Evolutionary conservation across 805 yeast species (phyloP), one percentile per base, ranked within the genome.

Genomic region (Saccharomycopsis sp.): DNA sequence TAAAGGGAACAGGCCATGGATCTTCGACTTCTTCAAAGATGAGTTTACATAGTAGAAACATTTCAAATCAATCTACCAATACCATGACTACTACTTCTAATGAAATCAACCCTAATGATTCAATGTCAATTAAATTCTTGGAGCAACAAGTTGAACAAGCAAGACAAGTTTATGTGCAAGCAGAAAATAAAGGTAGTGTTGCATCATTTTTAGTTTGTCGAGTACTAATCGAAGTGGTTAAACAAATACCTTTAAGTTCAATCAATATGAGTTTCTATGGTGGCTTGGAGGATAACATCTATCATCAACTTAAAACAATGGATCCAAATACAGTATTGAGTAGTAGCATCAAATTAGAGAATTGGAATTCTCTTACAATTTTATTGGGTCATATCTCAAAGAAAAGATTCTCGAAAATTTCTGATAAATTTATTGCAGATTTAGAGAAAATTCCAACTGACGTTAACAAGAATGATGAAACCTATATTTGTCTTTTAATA

Each of bases 391-490:
- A 79, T 52, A 88, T 94, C 95, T 85, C 96, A 0, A 83, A 77
- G 37, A 79, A 79, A 51, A 71, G 94, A 42, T 88, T 93, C 53
- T 59, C 86, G 9, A 81, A 88, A 45, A 97, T 93, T 1, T 85
- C 95, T 57, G 98, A 93, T 59, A 66, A 96, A 45, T 93, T 93
- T 57, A 84, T 93, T 43, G 94, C 95, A 0, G 97, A 90, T 56
- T 64, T 93, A 43, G 98, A 93, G 57, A 86, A 83, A 56, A 71
- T 81, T 2, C 94, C 95, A 13, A 22, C 39, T 16, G 64, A 67
- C 7, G 65, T 68, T 9, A 60, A 77, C 0, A 65, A 65, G 41
- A 31, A 21, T 14, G 40, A 37, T 23, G 84, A 78, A 51, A 78
- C 88, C 1, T 71, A 77, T 29, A 69, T 84, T 4, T 85, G 81